Percentiles rank a stretch among this genome's conserved stretches.
Evolutionary conservation across 2,329 filamentous ascomycete species (phyloP).

Genomic region (Sclerotinia trifoliorum): DNA sequence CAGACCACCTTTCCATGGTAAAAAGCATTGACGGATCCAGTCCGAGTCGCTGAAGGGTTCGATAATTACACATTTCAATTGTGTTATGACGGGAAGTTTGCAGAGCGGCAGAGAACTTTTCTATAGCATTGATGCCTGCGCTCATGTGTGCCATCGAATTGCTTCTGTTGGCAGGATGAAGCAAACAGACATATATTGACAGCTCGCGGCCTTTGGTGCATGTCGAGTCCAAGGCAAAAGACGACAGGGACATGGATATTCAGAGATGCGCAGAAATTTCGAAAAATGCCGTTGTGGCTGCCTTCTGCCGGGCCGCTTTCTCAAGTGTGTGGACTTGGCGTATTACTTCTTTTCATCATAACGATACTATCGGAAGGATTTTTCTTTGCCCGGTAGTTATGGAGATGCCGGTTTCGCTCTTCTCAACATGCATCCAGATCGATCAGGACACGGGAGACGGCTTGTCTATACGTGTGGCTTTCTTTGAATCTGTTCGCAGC

Average conservation of each 20-base stretch:
- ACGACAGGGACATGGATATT: not conserved
- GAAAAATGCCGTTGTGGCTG: not conserved
- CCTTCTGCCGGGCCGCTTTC: not conserved
- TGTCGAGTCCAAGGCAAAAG: not conserved
- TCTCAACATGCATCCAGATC: too few relatives aligned
- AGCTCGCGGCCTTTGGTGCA: not conserved
- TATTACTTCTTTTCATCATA: not conserved
- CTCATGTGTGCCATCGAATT: not conserved
- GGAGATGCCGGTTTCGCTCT: too few relatives aligned
- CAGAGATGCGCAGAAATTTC: not conserved
- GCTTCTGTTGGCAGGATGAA: not conserved
- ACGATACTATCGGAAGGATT: not conserved
- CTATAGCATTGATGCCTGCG: not conserved
- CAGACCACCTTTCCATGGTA: not conserved
- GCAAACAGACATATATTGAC: conserved; percentile 7
- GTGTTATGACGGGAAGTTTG: not conserved
- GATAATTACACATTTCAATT: not conserved
- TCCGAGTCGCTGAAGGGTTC: not conserved
- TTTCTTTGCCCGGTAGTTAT: not conserved
- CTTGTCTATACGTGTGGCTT: conserved; percentile 7
- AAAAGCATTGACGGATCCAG: not conserved
- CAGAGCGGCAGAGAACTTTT: not conserved
- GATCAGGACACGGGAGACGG: too few relatives aligned
- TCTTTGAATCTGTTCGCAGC: not conserved
- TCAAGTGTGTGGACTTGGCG: conserved; percentile 7